A percentile compares a stretch with the other conserved stretches of the same genome.
phyloP scores from a whole-genome alignment of 306 rosid species.

The Ormosia semicastrata region DNA sequence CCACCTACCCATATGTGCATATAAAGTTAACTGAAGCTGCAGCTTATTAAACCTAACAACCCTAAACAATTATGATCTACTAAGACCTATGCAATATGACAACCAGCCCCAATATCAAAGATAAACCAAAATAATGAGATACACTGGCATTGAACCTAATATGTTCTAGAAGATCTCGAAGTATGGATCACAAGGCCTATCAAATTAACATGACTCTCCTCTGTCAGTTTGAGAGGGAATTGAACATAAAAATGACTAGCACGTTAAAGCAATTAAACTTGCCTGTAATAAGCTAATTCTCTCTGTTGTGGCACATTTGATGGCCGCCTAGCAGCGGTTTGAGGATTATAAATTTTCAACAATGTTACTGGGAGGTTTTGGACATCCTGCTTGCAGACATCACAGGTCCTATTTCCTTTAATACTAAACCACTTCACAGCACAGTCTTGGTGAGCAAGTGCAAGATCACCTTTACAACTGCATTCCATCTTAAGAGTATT shows the following conservation, averaged over 20 bases:
- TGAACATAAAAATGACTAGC: slow-evolving; percentile 6
- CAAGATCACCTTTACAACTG: slow-evolving; percentile 96
- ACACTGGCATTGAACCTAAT: not conserved
- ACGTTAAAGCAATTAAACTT: slow-evolving; percentile 27
- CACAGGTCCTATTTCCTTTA: slow-evolving; percentile 90
- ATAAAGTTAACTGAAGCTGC: not conserved
- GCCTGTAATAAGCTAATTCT: slow-evolving; percentile 57
- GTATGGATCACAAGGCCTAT: not conserved
- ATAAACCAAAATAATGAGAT: not conserved
- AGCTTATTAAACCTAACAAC: not conserved
- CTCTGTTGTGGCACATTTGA: slow-evolving; percentile 37
- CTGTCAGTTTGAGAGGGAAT: slow-evolving; percentile 8
- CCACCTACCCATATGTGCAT: slow-evolving; percentile 1
- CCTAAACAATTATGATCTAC: not conserved
- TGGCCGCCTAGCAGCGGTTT: slow-evolving; percentile 33
- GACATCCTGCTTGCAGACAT: slow-evolving; percentile 85
- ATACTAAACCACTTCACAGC: slow-evolving; percentile 95
- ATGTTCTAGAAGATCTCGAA: not conserved
- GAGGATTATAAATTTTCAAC: slow-evolving; percentile 60
- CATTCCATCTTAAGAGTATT: slow-evolving; percentile 87
- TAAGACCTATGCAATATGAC: not conserved
- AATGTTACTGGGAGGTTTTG: slow-evolving; percentile 77
- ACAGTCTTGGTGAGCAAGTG: slow-evolving; percentile 93
- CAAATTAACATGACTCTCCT: not conserved
- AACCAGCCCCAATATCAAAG: not conserved